phyloP scores from a whole-genome alignment of 108 stramenopile genomes.

The Pseudonitzschia multistriata region DNA sequence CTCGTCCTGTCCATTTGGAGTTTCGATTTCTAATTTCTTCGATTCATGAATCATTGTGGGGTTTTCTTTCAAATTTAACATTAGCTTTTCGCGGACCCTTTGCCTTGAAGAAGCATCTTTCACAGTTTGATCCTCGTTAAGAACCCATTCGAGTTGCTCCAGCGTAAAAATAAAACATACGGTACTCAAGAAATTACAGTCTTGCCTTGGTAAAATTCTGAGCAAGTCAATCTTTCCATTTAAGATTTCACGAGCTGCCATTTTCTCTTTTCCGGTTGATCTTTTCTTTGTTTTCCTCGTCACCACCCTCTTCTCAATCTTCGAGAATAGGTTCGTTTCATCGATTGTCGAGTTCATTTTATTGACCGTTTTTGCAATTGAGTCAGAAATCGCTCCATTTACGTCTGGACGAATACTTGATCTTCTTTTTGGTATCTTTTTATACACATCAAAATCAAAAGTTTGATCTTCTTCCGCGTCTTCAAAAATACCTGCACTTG shows the following conservation, averaged over 20 bases:
- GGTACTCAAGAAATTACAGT: slow-evolving; percentile 40
- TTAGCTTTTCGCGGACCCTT: slow-evolving; percentile 7
- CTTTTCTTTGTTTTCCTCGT: slow-evolving; percentile 24
- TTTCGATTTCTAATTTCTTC: background rate
- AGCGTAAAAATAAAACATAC: slow-evolving; percentile 47
- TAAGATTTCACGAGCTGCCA: slow-evolving; percentile 21
- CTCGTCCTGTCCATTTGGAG: background rate
- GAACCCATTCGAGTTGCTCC: slow-evolving; percentile 36
- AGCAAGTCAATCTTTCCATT: slow-evolving; percentile 34
- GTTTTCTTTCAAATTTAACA: slow-evolving; percentile 8
- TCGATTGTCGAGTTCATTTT: background rate
- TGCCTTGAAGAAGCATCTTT: background rate
- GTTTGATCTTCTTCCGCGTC: slow-evolving; percentile 32
- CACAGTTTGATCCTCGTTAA: slow-evolving; percentile 15
- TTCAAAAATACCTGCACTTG: slow-evolving; percentile 26
- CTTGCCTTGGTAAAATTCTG: slow-evolving; percentile 25
- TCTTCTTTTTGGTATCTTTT: background rate
- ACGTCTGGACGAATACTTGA: slow-evolving; percentile 21
- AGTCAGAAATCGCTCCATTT: slow-evolving; percentile 26
- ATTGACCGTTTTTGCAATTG: background rate
- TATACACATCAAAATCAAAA: slow-evolving; percentile 12
- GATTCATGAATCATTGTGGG: background rate
- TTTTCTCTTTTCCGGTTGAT: slow-evolving; percentile 32
- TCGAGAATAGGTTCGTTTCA: background rate
- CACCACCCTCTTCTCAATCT: background rate